Base-by-base conservation (phyloP, 768 basidiomycete species). In the Lactarius sp. region DNA sequence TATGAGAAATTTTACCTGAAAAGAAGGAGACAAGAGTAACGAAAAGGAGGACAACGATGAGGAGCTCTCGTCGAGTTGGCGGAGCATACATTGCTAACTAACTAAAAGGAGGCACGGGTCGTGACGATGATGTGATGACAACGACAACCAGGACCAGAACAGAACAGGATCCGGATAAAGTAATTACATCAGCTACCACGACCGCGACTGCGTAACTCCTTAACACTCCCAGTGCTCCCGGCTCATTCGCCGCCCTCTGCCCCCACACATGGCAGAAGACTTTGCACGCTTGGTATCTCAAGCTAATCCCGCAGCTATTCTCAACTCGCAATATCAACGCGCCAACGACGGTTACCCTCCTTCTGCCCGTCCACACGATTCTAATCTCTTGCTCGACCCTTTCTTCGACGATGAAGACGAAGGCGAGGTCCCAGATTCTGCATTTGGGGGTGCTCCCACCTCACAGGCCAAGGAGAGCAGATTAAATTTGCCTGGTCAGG, bases 401-500 rank as follows among this genome's bases (percentile, higher is more conserved):
- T 93, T 93, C 73, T 93, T 93, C 74, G 88, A 90, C 73, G 91
- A 92, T 72, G 89, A 88, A 59, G 87, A 89, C 67, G 89, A 91
- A 59, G 73, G 73, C 62, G 84, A 86, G 63, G 69, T 78, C 36
- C 83, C 85, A 16, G 86, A 88, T 74, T 85, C 85, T 20, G 83
- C 83, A n/a, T 88, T 88, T 73, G 83, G 82, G 55, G 70, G 71
- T 44, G 75, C 81, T n/a, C 66, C 67, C 1, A 71, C 78, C 13
- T 77, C 75, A 77, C 78, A 76, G 65, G 78, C 75, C 10, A 77
- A 77, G 63, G 81, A 80, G 54, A 81, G 79, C 68, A 77, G 76
- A 0, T 73, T 89, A 0, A 86, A 86, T 39, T 75, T 92, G 53
- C 75, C 86, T 10, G 76, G 76, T 56, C 73, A 79, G 27, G 86